Evolutionary conservation across 2,329 filamentous ascomycete species (phyloP).

Genomic region (Volutella citrinella): DNA sequence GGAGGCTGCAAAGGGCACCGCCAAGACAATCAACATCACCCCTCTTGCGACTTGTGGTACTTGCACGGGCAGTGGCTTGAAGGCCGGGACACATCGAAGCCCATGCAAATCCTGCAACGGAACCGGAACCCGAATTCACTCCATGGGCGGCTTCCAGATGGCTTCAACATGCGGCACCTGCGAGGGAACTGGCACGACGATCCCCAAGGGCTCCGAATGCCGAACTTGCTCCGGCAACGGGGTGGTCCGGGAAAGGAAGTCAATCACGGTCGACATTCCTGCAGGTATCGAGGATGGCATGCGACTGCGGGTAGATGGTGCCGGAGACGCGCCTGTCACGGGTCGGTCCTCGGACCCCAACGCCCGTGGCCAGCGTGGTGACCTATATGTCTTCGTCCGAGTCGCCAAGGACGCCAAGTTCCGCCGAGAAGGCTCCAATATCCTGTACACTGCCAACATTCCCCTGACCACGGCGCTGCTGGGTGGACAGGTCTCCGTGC

Average conservation of each 20-base stretch:
- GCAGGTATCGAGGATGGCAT: slow-evolving; percentile 96
- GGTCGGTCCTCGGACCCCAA: slow-evolving; percentile 64
- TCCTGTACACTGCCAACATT: slow-evolving; percentile 87
- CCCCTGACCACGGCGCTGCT: slow-evolving; percentile 90
- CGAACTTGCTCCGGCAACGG: slow-evolving; percentile 76
- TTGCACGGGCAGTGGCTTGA: slow-evolving; percentile 81
- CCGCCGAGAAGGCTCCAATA: slow-evolving; percentile 80
- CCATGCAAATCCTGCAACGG: slow-evolving; percentile 81
- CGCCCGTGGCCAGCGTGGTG: slow-evolving; percentile 68
- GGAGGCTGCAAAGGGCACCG: slow-evolving; percentile 89
- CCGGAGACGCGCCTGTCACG: slow-evolving; percentile 82
- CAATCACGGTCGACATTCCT: slow-evolving; percentile 86
- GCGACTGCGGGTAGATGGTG: slow-evolving; percentile 78
- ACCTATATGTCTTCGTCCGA: slow-evolving; percentile 86
- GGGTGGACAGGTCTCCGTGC: slow-evolving; percentile 84
- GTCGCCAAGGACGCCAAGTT: slow-evolving; percentile 91
- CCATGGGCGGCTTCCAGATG: slow-evolving; percentile 96
- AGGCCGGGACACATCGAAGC: slow-evolving; percentile 69
- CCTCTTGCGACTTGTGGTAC: slow-evolving; percentile 79
- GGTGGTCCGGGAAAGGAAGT: slow-evolving; percentile 78
- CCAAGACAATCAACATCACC: slow-evolving; percentile 82
- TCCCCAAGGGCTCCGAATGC: slow-evolving; percentile 80
- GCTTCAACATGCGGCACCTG: slow-evolving; percentile 82
- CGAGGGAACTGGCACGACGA: slow-evolving; percentile 71
- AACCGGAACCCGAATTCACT: slow-evolving; percentile 81